Conservation (phyloP, 1,284 basidiomycete genomes). For the Apiotrichum porosum region DNA sequence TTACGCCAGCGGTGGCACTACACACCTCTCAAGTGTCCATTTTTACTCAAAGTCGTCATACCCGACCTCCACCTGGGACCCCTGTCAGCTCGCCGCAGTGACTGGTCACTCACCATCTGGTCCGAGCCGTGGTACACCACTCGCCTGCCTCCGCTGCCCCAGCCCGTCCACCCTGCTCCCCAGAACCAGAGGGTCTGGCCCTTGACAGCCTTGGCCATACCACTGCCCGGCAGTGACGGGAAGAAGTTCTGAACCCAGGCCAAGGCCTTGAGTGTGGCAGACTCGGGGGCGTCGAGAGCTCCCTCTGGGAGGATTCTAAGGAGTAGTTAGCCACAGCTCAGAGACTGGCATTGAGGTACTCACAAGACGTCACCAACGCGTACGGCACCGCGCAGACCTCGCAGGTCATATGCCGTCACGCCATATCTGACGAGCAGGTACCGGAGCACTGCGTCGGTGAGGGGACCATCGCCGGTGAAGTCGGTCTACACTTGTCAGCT, state of each 20-base stretch:
- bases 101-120: no score
- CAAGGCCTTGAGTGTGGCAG: slow-evolving; percentile 4
- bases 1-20: no score
- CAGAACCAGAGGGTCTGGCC: slow-evolving; percentile 17
- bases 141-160: slow-evolving; percentile 8
- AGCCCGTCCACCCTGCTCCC: slow-evolving; percentile 11
- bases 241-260: slow-evolving; percentile 12
- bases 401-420: slow-evolving; percentile 28
- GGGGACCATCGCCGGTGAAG: slow-evolving; percentile 31
- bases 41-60: no score
- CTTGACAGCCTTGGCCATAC: slow-evolving; percentile 3
- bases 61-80: no score
- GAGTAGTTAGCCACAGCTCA: background rate
- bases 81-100: no score
- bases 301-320: slow-evolving; percentile 19
- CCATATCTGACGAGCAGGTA: slow-evolving; percentile 37
- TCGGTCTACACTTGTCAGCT: slow-evolving; percentile 16
- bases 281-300: slow-evolving; percentile 10
- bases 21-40: no score
- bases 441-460: slow-evolving; percentile 32
- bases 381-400: slow-evolving; percentile 19
- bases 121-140: no score
- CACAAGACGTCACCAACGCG: slow-evolving; percentile 38
- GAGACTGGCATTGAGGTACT: slow-evolving; percentile 1
- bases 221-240: slow-evolving; percentile 15